Percentiles rank a stretch among this genome's conserved stretches.
These are phyloP conservation scores for Venustampulla echinocandica DNA, from an alignment of 495 filamentous ascomycete species.

Conservation along the genomic window DNA sequence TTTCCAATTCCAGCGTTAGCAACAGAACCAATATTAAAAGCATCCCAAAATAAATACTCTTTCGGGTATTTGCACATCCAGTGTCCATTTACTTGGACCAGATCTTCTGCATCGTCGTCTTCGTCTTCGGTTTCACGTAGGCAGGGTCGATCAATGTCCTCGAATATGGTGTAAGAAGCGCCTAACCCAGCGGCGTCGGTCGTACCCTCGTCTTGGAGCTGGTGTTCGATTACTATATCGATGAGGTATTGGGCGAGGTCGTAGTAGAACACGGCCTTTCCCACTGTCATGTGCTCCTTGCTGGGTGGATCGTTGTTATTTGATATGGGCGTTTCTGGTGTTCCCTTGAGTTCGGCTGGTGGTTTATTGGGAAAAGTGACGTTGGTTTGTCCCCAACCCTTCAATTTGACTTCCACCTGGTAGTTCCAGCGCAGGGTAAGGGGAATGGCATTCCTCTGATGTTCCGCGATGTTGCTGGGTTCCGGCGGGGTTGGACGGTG, in stretches of 20 bases:
- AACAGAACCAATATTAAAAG: conserved; percentile 10
- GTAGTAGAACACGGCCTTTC: conserved; percentile 17
- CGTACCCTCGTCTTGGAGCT: conserved; percentile 13
- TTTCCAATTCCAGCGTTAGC: conserved; percentile 12
- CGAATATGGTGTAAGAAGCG: conserved; percentile 9
- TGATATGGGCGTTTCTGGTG: not conserved
- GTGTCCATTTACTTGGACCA: conserved; percentile 6
- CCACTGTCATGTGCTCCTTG: not conserved
- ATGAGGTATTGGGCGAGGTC: conserved; percentile 15
- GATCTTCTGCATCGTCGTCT: conserved; percentile 1
- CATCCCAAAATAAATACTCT: conserved; percentile 20
- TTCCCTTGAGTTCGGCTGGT: not conserved
- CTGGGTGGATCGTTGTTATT: not conserved
- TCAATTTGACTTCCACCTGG: conserved; percentile 10
- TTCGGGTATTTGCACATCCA: conserved; percentile 16
- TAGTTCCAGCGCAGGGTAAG: conserved; percentile 17
- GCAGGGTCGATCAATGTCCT: conserved; percentile 16
- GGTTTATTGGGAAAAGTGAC: not conserved
- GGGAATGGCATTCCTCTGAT: conserved; percentile 20
- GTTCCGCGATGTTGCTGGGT: conserved; percentile 19
- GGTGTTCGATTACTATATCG: conserved; percentile 17
- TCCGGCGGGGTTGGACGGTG: conserved; percentile 10
- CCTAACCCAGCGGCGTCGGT: conserved; percentile 19
- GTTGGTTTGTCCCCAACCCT: conserved; percentile 5
- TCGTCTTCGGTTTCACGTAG: conserved; percentile 4